Percentiles rank a stretch among this genome's conserved stretches.
These are phyloP conservation scores for Eustoma russellianum DNA, from an alignment of 257 asterid species.

Conservation along the genomic window DNA sequence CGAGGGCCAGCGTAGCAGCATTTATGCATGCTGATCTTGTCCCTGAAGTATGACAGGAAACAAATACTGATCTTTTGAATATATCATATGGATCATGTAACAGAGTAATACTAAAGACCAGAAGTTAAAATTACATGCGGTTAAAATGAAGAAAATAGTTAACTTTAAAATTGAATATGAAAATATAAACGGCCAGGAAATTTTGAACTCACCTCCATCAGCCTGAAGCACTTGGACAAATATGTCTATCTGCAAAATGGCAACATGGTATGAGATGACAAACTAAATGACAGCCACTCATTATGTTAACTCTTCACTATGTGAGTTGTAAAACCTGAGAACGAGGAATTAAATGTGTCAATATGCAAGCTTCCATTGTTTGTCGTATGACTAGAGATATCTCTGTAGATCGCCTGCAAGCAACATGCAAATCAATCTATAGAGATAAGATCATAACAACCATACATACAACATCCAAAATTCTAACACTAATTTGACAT, in stretches of 20 bases:
- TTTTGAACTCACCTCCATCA: constrained; percentile 66
- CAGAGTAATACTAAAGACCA: no score
- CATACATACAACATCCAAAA: background rate
- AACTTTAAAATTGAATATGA: no score
- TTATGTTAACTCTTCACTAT: constrained; percentile 3
- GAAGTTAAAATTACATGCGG: no score
- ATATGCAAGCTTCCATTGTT: constrained; percentile 95
- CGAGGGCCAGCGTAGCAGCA: constrained; percentile 96
- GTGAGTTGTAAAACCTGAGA: constrained; percentile 58
- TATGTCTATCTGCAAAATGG: constrained; percentile 70
- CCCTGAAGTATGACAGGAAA: constrained; percentile 33
- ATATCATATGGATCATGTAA: no score
- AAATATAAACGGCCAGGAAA: background rate
- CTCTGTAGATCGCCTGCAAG: constrained; percentile 85
- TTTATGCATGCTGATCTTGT: constrained; percentile 99
- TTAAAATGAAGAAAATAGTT: no score
- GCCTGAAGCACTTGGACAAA: constrained; percentile 99
- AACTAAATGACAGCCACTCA: background rate
- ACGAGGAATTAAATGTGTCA: constrained; percentile 84
- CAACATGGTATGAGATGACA: constrained; percentile 1
- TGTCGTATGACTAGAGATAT: constrained; percentile 92
- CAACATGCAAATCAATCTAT: constrained; percentile 8
- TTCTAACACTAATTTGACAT: background rate
- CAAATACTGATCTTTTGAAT: background rate
- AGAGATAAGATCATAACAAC: constrained; percentile 1